Evolutionary conservation across 1,139 yeast genomes (phyloP).

Genomic region (Diutina mesorugosa): DNA sequence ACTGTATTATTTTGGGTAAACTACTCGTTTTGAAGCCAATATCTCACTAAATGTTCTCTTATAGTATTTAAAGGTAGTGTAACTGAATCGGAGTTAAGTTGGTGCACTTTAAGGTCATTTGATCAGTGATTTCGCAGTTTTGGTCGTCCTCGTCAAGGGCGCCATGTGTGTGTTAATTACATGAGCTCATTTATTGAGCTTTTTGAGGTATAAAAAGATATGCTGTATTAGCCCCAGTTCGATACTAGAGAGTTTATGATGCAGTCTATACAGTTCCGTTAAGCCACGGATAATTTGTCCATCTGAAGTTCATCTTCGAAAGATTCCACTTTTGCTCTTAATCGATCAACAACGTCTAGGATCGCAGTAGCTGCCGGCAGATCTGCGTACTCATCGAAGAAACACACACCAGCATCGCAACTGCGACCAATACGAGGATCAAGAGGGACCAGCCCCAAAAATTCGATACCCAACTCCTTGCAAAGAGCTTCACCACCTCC

Average conservation of each 20-base stretch:
- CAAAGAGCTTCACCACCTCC: slow-evolving; percentile 91
- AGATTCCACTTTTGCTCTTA: slow-evolving; percentile 33
- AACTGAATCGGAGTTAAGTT: too few species aligned
- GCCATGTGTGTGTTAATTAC: too few species aligned
- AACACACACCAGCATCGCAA: slow-evolving; percentile 83
- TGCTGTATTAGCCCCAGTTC: neutral
- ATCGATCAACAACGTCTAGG: slow-evolving; percentile 63
- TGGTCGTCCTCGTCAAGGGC: too few species aligned
- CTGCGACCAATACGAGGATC: slow-evolving; percentile 90
- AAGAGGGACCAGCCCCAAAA: slow-evolving; percentile 83
- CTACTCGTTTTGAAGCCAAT: too few species aligned
- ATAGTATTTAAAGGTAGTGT: too few species aligned
- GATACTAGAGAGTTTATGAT: neutral
- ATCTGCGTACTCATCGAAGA: slow-evolving; percentile 73
- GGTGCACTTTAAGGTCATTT: too few species aligned
- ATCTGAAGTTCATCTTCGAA: neutral
- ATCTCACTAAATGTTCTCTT: too few species aligned
- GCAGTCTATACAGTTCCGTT: neutral
- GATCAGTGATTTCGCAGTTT: too few species aligned
- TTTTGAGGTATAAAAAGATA: neutral
- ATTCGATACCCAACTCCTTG: slow-evolving; percentile 61
- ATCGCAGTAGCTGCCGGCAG: slow-evolving; percentile 90
- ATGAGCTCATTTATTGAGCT: too few species aligned
- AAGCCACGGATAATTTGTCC: neutral
- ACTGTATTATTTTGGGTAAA: too few species aligned